Base-by-base conservation (phyloP, 192 early-diverging fungal genomes). In the Podila epicladia region DNA sequence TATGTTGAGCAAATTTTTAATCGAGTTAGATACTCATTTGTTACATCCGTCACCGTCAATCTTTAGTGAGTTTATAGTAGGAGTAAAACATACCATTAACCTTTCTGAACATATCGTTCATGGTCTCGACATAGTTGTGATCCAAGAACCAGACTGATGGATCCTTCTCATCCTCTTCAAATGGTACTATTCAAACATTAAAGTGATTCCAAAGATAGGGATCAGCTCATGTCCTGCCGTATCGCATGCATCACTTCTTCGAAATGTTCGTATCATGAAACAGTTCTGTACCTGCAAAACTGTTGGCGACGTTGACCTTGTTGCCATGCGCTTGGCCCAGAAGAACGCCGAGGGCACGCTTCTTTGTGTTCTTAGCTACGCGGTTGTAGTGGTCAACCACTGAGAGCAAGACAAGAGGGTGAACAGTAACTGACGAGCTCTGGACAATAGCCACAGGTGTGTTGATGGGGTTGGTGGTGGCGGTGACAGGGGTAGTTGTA, bases 51-150 rank as follows among this genome's bases (percentile, higher is more conserved):
- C 4, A 17, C 41, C 12, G 15, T 45, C 41, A 45, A 45, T 45
- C 15, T 45, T 45, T 15, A 45, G 13, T 22, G 22, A 45, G 41
- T 29, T 22, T 26, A 22, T 19, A 17, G 28, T 60, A 35, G 31
- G 33, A 8, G 20, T 17, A 41, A 63, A 45, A 53, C 85, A 83
- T 91, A 91, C 95, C 97, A 85, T 98, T 99, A 29, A 99, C 96
- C 89, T 99, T 99, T 84, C 96, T 97, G 85, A 98, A 99, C 98
- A 99, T 99, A 67, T 98, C 97, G 69, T 97, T 96, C 98, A 99
- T 99, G 6, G 96, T 94, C 76, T 99, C 98, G 37, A 97, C 95
- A 82, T 98, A 99, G 86, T 98, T 97, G 89, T 99, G 97, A 86
- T 99, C 98, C 67, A 99, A 87, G 85, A 97, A 99, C 98, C 98